Conservation (phyloP, 2,329 filamentous ascomycete species). For the Stylonectria norvegica region DNA sequence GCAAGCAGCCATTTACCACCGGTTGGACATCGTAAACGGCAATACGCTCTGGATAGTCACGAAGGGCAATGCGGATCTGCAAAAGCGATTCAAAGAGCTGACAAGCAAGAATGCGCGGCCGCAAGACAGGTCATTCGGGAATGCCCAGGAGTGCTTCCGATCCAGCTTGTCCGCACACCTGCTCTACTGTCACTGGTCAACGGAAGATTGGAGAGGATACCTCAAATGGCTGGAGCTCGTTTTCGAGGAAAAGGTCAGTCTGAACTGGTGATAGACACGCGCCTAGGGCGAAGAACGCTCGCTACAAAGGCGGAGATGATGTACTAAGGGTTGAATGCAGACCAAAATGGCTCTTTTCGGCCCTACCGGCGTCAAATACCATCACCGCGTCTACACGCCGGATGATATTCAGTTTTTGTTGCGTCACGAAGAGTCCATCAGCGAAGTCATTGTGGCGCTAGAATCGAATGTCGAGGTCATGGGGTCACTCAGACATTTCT, state of each 20-base stretch:
- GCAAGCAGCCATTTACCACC: constrained; percentile 2
- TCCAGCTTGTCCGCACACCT: constrained; percentile 6
- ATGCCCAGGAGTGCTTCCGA: background rate
- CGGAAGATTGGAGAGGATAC: constrained; percentile 4
- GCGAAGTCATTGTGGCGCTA: background rate
- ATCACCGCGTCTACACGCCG: background rate
- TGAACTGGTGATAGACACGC: too few relatives aligned
- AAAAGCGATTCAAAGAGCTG: constrained; percentile 3
- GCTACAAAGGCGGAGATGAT: background rate
- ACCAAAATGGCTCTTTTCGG: constrained; percentile 1
- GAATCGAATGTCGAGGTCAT: constrained; percentile 7
- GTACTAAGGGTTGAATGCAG: background rate
- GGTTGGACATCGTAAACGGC: constrained; percentile 5
- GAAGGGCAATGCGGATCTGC: constrained; percentile 1
- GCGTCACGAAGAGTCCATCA: background rate
- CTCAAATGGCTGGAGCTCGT: constrained; percentile 1
- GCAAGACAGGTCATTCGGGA: constrained; percentile 5
- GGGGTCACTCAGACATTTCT: constrained; percentile 1
- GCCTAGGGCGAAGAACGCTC: too few relatives aligned
- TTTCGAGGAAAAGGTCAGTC: constrained; percentile 2
- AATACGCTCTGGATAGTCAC: constrained; percentile 7
- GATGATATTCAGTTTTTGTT: background rate
- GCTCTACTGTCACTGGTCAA: constrained; percentile 5
- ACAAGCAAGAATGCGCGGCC: constrained; percentile 2
- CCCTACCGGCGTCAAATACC: background rate